Evolutionary conservation across 306 rosid genomes (phyloP), one percentile per base, ranked within the genome.

Genomic region (Chamaecrista fasciculata): DNA sequence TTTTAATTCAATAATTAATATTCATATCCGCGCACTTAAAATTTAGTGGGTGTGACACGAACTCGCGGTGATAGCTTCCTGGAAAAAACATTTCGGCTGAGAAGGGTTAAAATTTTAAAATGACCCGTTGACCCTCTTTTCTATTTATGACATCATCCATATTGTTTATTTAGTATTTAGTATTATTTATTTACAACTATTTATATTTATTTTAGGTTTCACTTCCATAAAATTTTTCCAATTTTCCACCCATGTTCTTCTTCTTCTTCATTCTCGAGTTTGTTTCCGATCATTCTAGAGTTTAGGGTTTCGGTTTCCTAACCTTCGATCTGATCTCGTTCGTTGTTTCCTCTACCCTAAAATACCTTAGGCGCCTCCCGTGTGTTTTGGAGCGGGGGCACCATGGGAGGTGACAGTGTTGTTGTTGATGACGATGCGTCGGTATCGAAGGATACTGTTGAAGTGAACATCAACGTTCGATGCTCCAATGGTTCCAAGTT

Each of bases 401-500:
- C 59, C 56, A 81, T 81, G 82, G 77, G 71, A 42, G 73, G 77
- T 37, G 76, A 70, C 56, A 63, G 53, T 21, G 69, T 5, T 29
- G 34, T 5, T 29, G 34, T 5, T 24, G 73, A 0, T n/a, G 78
- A 48, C 24, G 59, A 15, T 3, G 19, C 70, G 2, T 33, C 51
- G 53, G 37, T 71, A 66, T 71, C 74, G 24, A 56, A 49, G 62
- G 76, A 25, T 10, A 67, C 68, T 10, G 81, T 36, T 2, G 77
- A 65, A 60, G 76, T 76, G 69, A 65, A 11, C 25, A 26, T 86
- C 78, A 86, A 83, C 72, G 55, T 83, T 66, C 78, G 81, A 2
- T 79, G 81, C 65, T 74, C 88, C 44, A 79, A 55, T 67, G 85
- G 85, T n/a, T 67, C 88, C 1, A 74, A 86, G 65, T 86, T 79